Base-by-base conservation (phyloP, 2,329 filamentous ascomycete species). In the Sporothrix sp. region DNA sequence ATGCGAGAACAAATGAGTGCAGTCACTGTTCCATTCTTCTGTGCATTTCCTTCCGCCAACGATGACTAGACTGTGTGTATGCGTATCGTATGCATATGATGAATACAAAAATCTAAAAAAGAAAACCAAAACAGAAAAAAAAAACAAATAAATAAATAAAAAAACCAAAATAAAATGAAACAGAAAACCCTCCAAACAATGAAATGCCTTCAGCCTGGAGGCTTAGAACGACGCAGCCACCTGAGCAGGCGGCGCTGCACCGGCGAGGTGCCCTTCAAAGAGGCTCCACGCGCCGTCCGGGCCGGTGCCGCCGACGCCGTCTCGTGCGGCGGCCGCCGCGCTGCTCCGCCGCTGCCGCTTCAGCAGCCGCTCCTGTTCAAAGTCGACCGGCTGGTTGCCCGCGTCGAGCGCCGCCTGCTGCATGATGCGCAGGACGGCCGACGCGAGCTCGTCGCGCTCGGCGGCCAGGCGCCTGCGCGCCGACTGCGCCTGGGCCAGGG, bases 361-460 rank as follows among this genome's bases (percentile, higher is more conserved):
- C 23, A 21, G 10, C 2, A 45, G 43, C 3, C 50, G 48, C n/a
- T 40, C 28, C 25, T 52, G 42, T 13, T 46, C 54, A 50, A 61
- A 58, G 21, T 62, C 56, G 4, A 60, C 59, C 14, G 55, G 52
- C 21, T 30, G 33, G 25, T 49, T 30, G 7, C 58, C 57, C 2
- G 60, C 60, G 33, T 63, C 62, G 11, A 58, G 40, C 10, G 62
- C 63, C 7, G 63, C 63, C 42, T 56, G 52, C 51, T 52, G 56
- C 64, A 66, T 65, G 14, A 67, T 63, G 13, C 51, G 35, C 3
- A 66, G 23, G 2, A 59, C 56, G 32, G 56, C 56, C 9, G 16
- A 25, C 38, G 61, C 58, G 14, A 67, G 36, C 23, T 39, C 21
- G 32, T 39, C 49, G 7, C 53, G 57, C 46, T 63, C 57, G 1